Evolutionary conservation across 495 filamentous ascomycete genomes (phyloP), one percentile per base, ranked within the genome.

Genomic region (Xylaria nigripes): DNA sequence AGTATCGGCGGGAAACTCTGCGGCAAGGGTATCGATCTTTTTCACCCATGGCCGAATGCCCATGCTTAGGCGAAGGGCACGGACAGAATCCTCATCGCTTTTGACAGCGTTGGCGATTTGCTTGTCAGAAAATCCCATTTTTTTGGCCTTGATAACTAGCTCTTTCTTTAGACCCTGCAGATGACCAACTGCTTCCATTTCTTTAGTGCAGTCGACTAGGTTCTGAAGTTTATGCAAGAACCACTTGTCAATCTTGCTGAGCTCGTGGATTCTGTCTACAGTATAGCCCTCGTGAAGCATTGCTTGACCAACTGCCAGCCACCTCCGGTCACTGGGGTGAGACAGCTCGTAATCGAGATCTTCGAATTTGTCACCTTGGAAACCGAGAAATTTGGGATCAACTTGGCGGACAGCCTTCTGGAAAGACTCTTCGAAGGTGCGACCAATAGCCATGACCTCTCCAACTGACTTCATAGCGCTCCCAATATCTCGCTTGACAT

Each of bases 341-440:
- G 81, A 75, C 40, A 98, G 83, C 54, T 85, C 86, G 47, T 90
- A 86, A 66, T 98, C 93, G 19, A 98, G 79, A 62, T 96, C 80
- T 18, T 95, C 90, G 63, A 96, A 98, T 61, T 92, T 81, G 63
- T 86, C 93, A 51, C 92, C 92, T 76, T 98, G 93, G 75, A 98
- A 92, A 59, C 92, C 92, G 56, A 91, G 67, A 68, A 85, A 98
- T 56, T 80, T 81, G 50, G 92, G 91, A 68, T 98, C 92, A 54
- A 98, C 92, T 75, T 95, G 90, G 43, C 92, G 85, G 63, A 95
- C 92, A 57, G 92, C 92, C 73, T 98, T 98, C 70, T 98, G 92
- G 69, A 98, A 92, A n/a, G 89, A 95, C 73, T 98, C 92, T 71
- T 98, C 93, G 60, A 95, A 98, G 36, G 93, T 96, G 67, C 92